phyloP scores from a whole-genome alignment of 2,329 filamentous ascomycete genomes.

The Davidsoniella virescens region DNA sequence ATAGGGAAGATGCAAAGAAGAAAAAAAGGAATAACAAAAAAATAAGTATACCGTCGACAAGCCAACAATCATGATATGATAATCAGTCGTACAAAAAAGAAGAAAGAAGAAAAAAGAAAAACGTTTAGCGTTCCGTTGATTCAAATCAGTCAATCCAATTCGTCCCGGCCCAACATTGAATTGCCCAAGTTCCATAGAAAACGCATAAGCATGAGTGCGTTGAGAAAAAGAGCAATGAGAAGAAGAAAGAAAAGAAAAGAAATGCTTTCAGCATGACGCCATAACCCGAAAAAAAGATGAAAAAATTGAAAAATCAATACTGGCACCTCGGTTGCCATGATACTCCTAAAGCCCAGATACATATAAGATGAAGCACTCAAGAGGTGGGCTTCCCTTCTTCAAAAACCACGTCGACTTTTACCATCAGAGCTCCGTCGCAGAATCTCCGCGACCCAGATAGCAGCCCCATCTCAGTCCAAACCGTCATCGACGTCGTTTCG shows the following conservation, averaged over 20 bases:
- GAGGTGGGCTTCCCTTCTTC: too few species aligned
- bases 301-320: too few species aligned
- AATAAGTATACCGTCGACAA: background rate
- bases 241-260: background rate
- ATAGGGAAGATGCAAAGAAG: conserved; percentile 22
- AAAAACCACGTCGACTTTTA: too few species aligned
- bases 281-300: too few species aligned
- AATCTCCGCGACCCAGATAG: too few species aligned
- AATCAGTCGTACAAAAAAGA: background rate
- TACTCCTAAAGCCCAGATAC: background rate
- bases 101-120: background rate
- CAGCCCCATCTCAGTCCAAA: too few species aligned
- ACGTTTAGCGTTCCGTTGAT: background rate
- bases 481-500: too few species aligned
- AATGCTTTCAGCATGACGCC: background rate
- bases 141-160: background rate
- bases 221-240: background rate
- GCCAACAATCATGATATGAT: background rate
- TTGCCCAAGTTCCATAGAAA: background rate
- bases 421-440: too few species aligned
- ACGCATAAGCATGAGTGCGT: background rate
- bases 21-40: conserved; percentile 3
- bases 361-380: background rate
- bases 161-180: background rate
- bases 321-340: too few species aligned